Conservation (phyloP, 106 monocot genomes). For the Triglochin maritima region DNA sequence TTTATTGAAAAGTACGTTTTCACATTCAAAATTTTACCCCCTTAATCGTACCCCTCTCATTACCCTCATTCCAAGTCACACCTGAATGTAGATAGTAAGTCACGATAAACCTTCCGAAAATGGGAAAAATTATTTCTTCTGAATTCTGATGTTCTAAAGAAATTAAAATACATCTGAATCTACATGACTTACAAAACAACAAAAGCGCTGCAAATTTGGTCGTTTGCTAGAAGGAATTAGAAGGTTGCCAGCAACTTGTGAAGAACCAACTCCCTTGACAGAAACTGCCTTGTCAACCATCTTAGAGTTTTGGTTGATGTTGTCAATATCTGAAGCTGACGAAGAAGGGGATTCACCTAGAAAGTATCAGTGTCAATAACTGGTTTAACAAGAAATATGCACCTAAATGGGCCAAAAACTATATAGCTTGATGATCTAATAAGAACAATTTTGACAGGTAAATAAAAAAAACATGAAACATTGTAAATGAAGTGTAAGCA, state of each 20-base stretch:
- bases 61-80: no score
- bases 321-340: conserved; percentile 89
- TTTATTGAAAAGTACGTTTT: no score
- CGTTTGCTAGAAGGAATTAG: conserved; percentile 38
- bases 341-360: conserved; percentile 91
- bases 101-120: no score
- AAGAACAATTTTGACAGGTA: background rate
- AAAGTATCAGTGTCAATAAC: background rate
- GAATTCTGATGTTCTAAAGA: no score
- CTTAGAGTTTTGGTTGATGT: conserved; percentile 43
- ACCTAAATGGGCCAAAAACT: conserved; percentile 7
- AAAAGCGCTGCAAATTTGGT: conserved; percentile 29
- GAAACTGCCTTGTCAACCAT: conserved; percentile 40
- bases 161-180: background rate
- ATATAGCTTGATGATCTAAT: background rate
- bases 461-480: background rate
- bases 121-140: no score
- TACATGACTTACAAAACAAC: conserved; percentile 47
- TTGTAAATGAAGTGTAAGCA: conserved; percentile 3
- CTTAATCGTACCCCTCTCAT: no score
- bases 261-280: conserved; percentile 46
- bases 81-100: no score
- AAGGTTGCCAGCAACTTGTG: conserved; percentile 38
- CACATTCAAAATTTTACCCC: no score
- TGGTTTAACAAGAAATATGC: background rate